Evolutionary conservation across 306 rosid genomes (phyloP), one percentile per base, ranked within the genome.

Genomic region (Lathyrus aphaca): DNA sequence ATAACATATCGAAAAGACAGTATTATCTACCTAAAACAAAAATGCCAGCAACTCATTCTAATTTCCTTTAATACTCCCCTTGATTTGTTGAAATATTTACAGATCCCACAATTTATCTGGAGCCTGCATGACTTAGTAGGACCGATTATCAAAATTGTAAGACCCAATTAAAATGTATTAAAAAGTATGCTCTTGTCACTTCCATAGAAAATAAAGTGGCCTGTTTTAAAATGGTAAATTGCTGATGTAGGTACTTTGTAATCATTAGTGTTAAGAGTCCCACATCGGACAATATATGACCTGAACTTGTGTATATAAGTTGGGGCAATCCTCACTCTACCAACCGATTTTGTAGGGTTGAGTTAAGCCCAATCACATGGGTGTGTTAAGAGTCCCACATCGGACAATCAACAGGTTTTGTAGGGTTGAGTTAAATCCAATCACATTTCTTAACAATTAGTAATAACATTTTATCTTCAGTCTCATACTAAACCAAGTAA

Each of bases 21-120:
- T 32, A 66, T 16, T 48, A 78, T 59, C 29, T 53, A 18, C 30
- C 29, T 51, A 51, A n/a, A 14, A 46, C 8, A 46, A 46, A 46
- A 46, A 15, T 46, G 9, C 3, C 18, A 46, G 18, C 17, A n/a
- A 46, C 18, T 5, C 51, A 46, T 46, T 5, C 19, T 3, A 2
- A 4, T 6, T n/a, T n/a, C 51, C 16, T 8, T 10, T 35, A 46
- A 46, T 16, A 46, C 19, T n/a, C 46, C n/a, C 45, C 46, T 42
- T 13, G 13, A 46, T 19, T 51, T 51, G 30, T 18, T 51, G 57
- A 51, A 51, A 51, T 9, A 48, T 48, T 48, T 15, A 48, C 21
- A 48, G 21, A 48, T 48, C 21, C 54, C 21, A 48, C 54, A 18
- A 48, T 48, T 48, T 15, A 49, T 49, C 25, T 8, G 11, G 8